Conservation (phyloP, 768 basidiomycete genomes). For the Mycena indigotica region DNA sequence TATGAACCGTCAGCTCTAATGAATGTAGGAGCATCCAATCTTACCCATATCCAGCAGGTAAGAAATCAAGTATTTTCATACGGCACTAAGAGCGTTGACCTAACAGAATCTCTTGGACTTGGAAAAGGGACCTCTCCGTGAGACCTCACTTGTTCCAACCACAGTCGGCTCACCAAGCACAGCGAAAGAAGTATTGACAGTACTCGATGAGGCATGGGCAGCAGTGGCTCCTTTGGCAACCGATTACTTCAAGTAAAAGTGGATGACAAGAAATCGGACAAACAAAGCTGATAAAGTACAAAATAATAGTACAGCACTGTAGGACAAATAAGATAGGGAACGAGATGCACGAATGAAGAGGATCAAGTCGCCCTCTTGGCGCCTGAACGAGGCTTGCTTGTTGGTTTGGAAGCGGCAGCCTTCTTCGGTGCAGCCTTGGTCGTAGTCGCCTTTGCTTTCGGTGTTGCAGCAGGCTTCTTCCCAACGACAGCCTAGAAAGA, state of each 20-base stretch:
- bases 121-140: slow-evolving; percentile 60
- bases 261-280: not conserved
- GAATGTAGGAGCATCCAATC: slow-evolving; percentile 43
- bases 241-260: slow-evolving; percentile 36
- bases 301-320: not conserved
- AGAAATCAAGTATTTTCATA: not conserved
- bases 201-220: slow-evolving; percentile 54
- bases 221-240: slow-evolving; percentile 43
- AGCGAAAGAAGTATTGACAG: slow-evolving; percentile 55
- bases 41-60: slow-evolving; percentile 58
- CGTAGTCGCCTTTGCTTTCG: slow-evolving; percentile 14
- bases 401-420: not conserved
- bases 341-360: not conserved
- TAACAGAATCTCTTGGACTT: slow-evolving; percentile 51
- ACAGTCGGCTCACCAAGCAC: not conserved
- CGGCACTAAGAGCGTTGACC: not conserved
- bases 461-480: slow-evolving; percentile 11
- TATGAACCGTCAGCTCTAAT: too few relatives aligned
- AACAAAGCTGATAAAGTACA: not conserved
- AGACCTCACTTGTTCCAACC: slow-evolving; percentile 16
- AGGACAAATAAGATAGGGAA: not conserved
- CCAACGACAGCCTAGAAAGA: slow-evolving; percentile 5
- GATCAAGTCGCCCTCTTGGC: not conserved
- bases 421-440: slow-evolving; percentile 10
- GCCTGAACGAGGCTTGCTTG: not conserved